Evolutionary conservation across 441 rosid species (phyloP).

Genomic region (Breynia disticha): DNA sequence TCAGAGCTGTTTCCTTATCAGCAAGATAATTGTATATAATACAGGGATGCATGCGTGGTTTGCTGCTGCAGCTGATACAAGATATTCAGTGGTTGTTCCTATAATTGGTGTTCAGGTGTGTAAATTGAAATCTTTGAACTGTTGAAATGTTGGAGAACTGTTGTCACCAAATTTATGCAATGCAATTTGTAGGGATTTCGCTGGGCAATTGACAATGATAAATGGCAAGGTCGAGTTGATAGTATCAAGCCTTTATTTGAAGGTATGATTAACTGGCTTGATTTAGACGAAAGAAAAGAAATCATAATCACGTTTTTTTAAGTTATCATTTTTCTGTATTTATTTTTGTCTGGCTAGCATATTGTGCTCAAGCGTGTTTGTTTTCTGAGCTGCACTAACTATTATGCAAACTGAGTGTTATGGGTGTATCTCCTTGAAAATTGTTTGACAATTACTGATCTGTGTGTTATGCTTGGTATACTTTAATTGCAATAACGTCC

Average conservation of each 20-base stretch:
- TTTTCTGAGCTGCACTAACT: not conserved
- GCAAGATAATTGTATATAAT: conserved; percentile 8
- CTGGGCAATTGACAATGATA: conserved; percentile 82
- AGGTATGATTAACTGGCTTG: conserved; percentile 33
- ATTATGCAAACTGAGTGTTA: not conserved
- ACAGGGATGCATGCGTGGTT: conserved; percentile 97
- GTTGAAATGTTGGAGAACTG: conserved; percentile 3
- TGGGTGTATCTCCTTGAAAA: not conserved
- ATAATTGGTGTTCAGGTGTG: conserved; percentile 84
- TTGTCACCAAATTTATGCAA: conserved; percentile 4
- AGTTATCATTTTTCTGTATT: not conserved
- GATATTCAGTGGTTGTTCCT: conserved; percentile 62
- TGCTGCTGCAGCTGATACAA: conserved; percentile 69
- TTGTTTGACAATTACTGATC: too few species aligned
- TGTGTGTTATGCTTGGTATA: not conserved
- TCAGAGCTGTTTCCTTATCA: conserved; percentile 9
- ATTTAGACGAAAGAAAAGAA: not conserved
- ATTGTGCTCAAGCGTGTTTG: not conserved
- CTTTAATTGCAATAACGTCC: not conserved
- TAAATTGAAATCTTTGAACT: conserved; percentile 4
- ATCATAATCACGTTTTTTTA: too few species aligned
- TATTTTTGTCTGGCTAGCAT: not conserved
- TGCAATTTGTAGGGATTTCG: conserved; percentile 53
- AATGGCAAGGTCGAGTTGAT: conserved; percentile 79
- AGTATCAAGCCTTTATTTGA: conserved; percentile 73